Base-by-base conservation (phyloP, 2,329 filamentous ascomycete species). In the Myrmaecium sp. region DNA sequence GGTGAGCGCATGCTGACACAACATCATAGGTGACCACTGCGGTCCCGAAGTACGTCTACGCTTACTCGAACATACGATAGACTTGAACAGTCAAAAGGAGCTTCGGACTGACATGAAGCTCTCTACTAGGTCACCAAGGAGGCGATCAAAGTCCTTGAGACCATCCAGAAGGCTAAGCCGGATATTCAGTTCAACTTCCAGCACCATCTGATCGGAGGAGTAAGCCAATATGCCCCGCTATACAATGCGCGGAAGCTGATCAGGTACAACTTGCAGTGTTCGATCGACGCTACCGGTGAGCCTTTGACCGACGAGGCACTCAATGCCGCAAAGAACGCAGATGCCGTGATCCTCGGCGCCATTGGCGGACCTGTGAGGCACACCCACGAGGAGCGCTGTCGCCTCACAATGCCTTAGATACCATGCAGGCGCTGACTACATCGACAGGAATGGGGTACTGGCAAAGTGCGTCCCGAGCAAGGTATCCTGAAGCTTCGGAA, bases 401-500 rank as follows among this genome's bases (percentile, higher is more conserved):
- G 13, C 27, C 19, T 6, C 22, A 13, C 25, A 17, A 15, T 14
- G 23, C 22, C 20, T 26, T 16, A 18, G 10, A 11, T 25, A 26
- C 11, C 32, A 13, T 14, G 25, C 34, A 42, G 26, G 11, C n/a
- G 20, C 13, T 31, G 18, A 25, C 20, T 21, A 22, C 17, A 27
- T 16, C 12, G 11, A 14, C 29, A 69, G 64, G 71, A 94, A 81
- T 95, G 84, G 82, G 84, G 84, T 34, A 89, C 82, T 17, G 81
- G 80, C 39, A 58, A 72, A 31, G 76, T 94, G 36, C 80, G 84
- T 23, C 86, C 86, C 2, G 86, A 95, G 54, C 81, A 94, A 58
- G 86, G 86, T 34, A 73, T 95, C 43, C 74, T 95, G 34, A 69
- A 64, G 40, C 78, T 95, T 28, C 82, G 86, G 58, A 94, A 91